Base-by-base conservation (phyloP, 805 yeast species). In the Wickerhamiella kazuoi region DNA sequence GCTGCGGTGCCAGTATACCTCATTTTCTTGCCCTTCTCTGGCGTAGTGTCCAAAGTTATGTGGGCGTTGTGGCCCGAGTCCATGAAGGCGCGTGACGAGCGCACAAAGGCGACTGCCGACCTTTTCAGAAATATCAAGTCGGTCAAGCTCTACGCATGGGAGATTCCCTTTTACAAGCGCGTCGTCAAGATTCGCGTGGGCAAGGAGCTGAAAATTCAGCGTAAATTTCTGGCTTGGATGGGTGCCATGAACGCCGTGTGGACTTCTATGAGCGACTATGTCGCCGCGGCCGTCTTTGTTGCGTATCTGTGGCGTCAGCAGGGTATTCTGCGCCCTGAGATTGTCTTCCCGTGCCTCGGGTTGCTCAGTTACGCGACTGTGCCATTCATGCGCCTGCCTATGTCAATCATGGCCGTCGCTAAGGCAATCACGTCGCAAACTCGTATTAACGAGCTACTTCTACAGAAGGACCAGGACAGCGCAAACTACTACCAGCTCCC, bases 81-180 rank as follows among this genome's bases (percentile, higher is more conserved):
- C 56, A 84, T 86, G 97, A 67, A 67, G 42, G 69, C 70, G 52
- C 86, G 87, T 55, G 99, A 90, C 60, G 80, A 77, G 55, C 75
- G 99, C 64, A 80, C 94, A 16, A 74, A 93, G 48, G 65, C 83
- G 30, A 77, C 82, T 40, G 74, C 81, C 43, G 95, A 86, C 57
- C 83, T 84, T 40, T 67, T 86, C 56, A 79, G 81, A 56, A 83
- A 82, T 54, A 82, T 86, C 55, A 86, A 84, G 59, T 82, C 95
- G 4, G 66, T 90, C 54, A 90, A 90, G 57, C 68, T 93, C 34
- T 93, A 93, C 52, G 93, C 93, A 2, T 90, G 99, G 99, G 99
- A 90, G 61, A 61, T 56, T 26, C 94, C 97, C 2, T 84, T 81
- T 56, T 71, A 72, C 53, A 70, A 69, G 26, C 79, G 79, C 49